A percentile compares a stretch with the other conserved stretches of the same genome.
Evolutionary conservation across 352 stramenopile genomes (phyloP).

Genomic region (Phytophthora pluvialis): DNA sequence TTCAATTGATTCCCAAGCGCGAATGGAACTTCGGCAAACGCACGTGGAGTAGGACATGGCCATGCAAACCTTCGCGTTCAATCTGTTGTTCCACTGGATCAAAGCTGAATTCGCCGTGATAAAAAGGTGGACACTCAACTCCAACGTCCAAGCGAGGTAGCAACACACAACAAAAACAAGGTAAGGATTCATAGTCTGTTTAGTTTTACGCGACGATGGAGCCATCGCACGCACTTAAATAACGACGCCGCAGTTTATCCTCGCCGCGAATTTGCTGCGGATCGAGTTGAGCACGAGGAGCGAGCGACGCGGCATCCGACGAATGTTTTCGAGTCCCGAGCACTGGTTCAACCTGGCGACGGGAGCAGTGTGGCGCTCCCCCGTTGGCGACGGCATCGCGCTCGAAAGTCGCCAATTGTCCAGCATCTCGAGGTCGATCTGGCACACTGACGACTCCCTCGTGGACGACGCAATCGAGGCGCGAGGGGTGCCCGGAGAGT

Average conservation of each 20-base stretch:
- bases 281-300: constrained; percentile 25
- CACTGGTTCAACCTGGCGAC: not conserved
- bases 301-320: constrained; percentile 31
- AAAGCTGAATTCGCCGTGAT: not conserved
- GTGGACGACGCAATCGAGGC: constrained; percentile 21
- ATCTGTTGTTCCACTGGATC: too few relatives aligned
- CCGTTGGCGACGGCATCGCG: not conserved
- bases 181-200: constrained; percentile 15
- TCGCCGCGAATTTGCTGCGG: constrained; percentile 23
- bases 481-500: constrained; percentile 28
- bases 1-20: too few relatives aligned
- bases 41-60: too few relatives aligned
- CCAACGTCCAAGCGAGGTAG: too few relatives aligned
- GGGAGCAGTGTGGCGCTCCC: constrained; percentile 13
- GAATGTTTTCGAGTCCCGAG: constrained; percentile 22
- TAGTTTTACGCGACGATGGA: constrained; percentile 9
- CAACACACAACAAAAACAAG: too few relatives aligned
- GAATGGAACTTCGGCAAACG: too few relatives aligned
- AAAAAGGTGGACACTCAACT: not conserved
- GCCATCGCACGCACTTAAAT: constrained; percentile 27
- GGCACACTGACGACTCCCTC: constrained; percentile 22
- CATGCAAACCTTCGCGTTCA: too few relatives aligned
- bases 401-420: constrained; percentile 29
- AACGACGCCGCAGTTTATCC: constrained; percentile 25
- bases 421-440: constrained; percentile 32